These are phyloP conservation scores for Cavenderia fasciculata DNA, from an alignment of 78 protist genomes.

Conservation along the genomic window DNA sequence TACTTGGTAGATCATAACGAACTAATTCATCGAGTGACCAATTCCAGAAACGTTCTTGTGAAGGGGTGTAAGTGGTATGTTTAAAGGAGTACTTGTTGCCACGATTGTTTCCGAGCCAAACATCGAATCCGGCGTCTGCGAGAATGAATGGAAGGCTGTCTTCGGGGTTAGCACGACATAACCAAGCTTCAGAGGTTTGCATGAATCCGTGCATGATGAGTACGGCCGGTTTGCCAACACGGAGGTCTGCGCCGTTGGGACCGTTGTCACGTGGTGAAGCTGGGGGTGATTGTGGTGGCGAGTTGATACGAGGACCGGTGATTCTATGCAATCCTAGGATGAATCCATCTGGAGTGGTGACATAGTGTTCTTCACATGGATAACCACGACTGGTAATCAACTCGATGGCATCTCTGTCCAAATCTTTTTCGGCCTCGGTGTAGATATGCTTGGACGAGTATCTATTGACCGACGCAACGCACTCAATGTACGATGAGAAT, in stretches of 20 bases:
- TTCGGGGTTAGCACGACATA: conserved; percentile 49
- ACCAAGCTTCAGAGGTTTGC: conserved; percentile 76
- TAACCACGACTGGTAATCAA: conserved; percentile 71
- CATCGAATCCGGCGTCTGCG: conserved; percentile 84
- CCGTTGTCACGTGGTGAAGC: conserved; percentile 38
- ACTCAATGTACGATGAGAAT: conserved; percentile 40
- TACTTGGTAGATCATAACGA: conserved; percentile 77
- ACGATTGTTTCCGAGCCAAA: conserved; percentile 84
- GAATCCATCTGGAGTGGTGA: conserved; percentile 75
- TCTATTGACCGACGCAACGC: neutral
- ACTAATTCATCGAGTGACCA: conserved; percentile 82
- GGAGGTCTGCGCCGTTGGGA: neutral
- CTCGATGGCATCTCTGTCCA: conserved; percentile 69
- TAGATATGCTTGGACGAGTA: neutral
- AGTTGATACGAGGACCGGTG: conserved; percentile 46
- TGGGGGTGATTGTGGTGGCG: conserved; percentile 72
- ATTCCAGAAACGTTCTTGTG: conserved; percentile 73
- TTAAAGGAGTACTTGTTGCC: conserved; percentile 78
- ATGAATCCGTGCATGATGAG: conserved; percentile 79
- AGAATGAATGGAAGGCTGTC: conserved; percentile 70
- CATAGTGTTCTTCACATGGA: conserved; percentile 76
- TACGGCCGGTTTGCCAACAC: conserved; percentile 45
- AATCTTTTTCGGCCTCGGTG: conserved; percentile 32
- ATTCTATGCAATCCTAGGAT: conserved; percentile 74
- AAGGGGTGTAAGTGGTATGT: conserved; percentile 44